Conservation (phyloP, 441 rosid species). For the Erodium texanum region DNA sequence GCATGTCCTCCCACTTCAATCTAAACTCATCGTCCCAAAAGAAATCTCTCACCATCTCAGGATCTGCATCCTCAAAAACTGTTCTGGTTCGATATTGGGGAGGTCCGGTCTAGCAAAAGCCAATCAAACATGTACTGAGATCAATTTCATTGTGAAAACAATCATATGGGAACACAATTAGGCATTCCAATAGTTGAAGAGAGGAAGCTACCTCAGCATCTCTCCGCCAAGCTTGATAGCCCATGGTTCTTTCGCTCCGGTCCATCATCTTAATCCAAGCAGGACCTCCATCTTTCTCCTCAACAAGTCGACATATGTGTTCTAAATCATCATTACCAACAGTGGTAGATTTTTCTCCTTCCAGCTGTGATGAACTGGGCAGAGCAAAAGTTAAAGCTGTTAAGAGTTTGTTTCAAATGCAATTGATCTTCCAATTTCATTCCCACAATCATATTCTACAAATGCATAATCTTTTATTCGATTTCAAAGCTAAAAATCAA, state of each 20-base stretch:
- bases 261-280: conserved; percentile 97
- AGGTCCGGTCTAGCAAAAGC: conserved; percentile 54
- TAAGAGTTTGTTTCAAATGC: too few species aligned
- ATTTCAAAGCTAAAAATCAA: conserved; percentile 25
- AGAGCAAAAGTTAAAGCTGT: not conserved
- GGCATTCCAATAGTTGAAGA: too few species aligned
- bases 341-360: conserved; percentile 28
- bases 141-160: conserved; percentile 5
- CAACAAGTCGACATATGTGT: conserved; percentile 61
- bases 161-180: too few species aligned
- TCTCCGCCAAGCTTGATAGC: conserved; percentile 83
- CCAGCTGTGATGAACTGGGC: conserved; percentile 33
- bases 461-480: not conserved
- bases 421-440: not conserved
- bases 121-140: conserved; percentile 14
- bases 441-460: not conserved
- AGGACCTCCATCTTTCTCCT: conserved; percentile 86
- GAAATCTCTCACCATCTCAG: conserved; percentile 81
- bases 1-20: conserved; percentile 81
- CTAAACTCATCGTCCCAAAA: conserved; percentile 91
- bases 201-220: conserved; percentile 54
- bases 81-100: conserved; percentile 83
- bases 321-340: conserved; percentile 58
- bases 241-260: conserved; percentile 54
- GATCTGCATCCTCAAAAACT: conserved; percentile 79